These are phyloP conservation scores for Mortierella sp. DNA, from an alignment of 371 early-diverging fungal genomes.

Conservation along the genomic window DNA sequence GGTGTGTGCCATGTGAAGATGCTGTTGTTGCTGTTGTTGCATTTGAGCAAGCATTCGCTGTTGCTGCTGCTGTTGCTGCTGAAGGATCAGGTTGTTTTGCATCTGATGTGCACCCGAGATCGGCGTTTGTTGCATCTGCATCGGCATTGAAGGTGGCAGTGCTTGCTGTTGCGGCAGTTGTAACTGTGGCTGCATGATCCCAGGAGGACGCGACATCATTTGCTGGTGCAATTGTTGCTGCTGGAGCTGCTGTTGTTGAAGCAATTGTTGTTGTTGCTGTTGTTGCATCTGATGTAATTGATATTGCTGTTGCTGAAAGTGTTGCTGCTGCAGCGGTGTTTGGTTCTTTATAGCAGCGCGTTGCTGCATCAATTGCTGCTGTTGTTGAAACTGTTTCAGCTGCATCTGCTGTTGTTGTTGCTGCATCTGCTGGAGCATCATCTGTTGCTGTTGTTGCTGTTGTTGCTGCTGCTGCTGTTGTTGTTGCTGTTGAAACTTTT, in stretches of 20 bases:
- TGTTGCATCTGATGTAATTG: constrained; percentile 8
- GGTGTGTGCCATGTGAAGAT: constrained; percentile 29
- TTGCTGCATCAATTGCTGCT: constrained; percentile 28
- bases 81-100: constrained; percentile 24
- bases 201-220: background rate
- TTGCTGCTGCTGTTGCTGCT: constrained; percentile 50
- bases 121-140: constrained; percentile 20
- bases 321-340: constrained; percentile 30
- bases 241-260: background rate
- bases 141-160: constrained; percentile 13
- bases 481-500: constrained; percentile 16
- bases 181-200: constrained; percentile 7
- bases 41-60: constrained; percentile 40
- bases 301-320: constrained; percentile 41
- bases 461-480: constrained; percentile 27
- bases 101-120: constrained; percentile 34
- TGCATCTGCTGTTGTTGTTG: constrained; percentile 20
- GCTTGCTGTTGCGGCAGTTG: constrained; percentile 20
- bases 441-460: constrained; percentile 36
- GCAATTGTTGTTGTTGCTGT: constrained; percentile 39
- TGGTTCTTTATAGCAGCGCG: constrained; percentile 15
- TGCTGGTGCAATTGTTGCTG: constrained; percentile 16
- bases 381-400: constrained; percentile 25
- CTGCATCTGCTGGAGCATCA: constrained; percentile 25
- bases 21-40: constrained; percentile 45